Evolutionary conservation across 768 basidiomycete species (phyloP), one percentile per base, ranked within the genome.

Genomic region (Rhizopogon vesiculosus): DNA sequence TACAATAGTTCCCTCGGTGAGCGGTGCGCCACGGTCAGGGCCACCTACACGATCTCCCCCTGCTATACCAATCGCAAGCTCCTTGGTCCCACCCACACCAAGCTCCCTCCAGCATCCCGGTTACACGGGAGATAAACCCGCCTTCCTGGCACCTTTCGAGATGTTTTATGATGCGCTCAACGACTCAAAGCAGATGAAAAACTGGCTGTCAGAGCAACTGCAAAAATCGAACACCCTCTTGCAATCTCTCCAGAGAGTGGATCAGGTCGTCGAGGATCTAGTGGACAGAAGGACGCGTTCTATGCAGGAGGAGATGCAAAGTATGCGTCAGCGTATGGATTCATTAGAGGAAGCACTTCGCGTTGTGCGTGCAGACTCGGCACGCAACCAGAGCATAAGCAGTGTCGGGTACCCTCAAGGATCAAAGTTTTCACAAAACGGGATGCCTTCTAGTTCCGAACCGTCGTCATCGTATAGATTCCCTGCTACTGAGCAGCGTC

Each of bases 91-190:
- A 2, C 83, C 84, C 3, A 88, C 89, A 1, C 86, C 87, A 3
- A 80, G 80, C n/a, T 75, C 79, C 10, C 75, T 89, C 18, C 83
- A 84, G 15, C 81, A 80, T 41, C 80, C 84, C 1, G 78, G 77
- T 12, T 84, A 82, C 63, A 64, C 79, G 9, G 79, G 80, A 22
- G 86, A 87, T 64, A 90, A 87, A 66, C 74, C 81, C 1, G 85
- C 89, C 18, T 94, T 94, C 69, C 72, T 94, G 46, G 83, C 86
- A 0, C 91, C 89, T 3, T 94, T 93, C 61, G 89, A 87, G 63
- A 69, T 79, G 51, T 93, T 94, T 69, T 94, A 92, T 66, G 91
- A 93, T 56, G 86, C 90, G 3, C 80, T 94, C 33, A 80, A 85
- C 53, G 92, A 92, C 67, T 84, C 87, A 15, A 85, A 83, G 64